Evolutionary conservation across 1,139 yeast genomes (phyloP), one percentile per base, ranked within the genome.

Genomic region (Debaryomyces sp.): DNA sequence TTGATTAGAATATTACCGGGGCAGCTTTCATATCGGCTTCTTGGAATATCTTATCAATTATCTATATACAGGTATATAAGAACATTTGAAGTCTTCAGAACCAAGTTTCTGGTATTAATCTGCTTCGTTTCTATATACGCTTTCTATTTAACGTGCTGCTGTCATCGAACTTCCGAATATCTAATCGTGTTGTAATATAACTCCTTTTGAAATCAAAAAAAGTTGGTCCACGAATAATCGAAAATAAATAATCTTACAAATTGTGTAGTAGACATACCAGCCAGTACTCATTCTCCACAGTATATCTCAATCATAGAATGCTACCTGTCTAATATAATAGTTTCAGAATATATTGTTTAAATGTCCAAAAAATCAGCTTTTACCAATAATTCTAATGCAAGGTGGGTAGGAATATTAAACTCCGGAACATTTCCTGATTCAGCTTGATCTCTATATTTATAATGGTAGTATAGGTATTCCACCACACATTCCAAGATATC

Each of bases 281-380:
- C 9, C 13, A 27, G n/a, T 0, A 4, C n/a, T 12, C 6, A 27
- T 27, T 12, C 5, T 27, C 8, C 30, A 5, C 12, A 9, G 30
- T 12, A 10, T 3, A 10, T 13, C 9, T 6, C 13, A 27, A 27
- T 12, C 3, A 18, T 18, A 18, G 21, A 18, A 18, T 18, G 21
- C 6, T 27, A 12, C 5, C 13, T 5, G 9, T 2, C 3, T 21
- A 21, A 21, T 10, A 2, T 27, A 4, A 27, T 27, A 27, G 13
- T 6, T 27, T 27, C 30, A 27, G 12, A 12, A 12, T 12, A 12
- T 8, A 21, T 35, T 9, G 10, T 15, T 37, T 53, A 75, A 46
- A 85, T 84, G 61, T 89, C 94, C 58, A 91, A 73, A 63, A 82
- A 91, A 63, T 92, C 98, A 0, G 98, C 96, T 30, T 96, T 96